Evolutionary conservation across 2,329 filamentous ascomycete genomes (phyloP).

Genomic region (Sporothrix phasma): DNA sequence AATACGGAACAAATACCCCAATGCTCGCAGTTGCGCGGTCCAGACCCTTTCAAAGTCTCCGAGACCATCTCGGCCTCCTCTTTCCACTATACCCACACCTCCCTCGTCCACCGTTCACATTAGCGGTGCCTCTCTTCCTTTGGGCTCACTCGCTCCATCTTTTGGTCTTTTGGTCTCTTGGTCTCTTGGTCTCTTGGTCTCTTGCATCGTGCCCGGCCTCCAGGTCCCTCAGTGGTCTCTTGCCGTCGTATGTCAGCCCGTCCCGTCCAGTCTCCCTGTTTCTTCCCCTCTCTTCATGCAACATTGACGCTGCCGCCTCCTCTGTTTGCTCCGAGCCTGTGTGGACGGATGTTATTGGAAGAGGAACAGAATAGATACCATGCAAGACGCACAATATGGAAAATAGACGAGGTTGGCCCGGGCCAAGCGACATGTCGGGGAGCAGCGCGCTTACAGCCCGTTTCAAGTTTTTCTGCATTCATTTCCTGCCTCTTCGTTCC

Average conservation of each 20-base stretch:
- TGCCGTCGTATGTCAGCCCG: neutral
- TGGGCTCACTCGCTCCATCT: neutral
- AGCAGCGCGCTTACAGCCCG: conserved; percentile 18
- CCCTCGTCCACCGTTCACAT: neutral
- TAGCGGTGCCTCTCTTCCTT: too few relatives aligned
- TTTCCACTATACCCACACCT: conserved; percentile 6
- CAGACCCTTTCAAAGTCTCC: neutral
- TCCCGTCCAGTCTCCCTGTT: too few relatives aligned
- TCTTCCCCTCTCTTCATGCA: neutral
- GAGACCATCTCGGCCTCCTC: conserved; percentile 4
- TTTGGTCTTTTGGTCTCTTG: neutral
- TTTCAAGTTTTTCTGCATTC: conserved; percentile 9
- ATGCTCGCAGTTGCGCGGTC: neutral
- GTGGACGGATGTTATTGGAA: neutral
- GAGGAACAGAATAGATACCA: too few relatives aligned
- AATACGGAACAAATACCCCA: too few relatives aligned
- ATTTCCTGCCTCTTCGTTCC: neutral
- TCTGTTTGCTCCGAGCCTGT: neutral
- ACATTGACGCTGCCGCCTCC: conserved; percentile 3
- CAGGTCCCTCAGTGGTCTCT: neutral
- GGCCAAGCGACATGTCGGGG: neutral
- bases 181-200: neutral
- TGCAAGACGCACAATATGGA: neutral
- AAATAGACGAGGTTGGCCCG: neutral
- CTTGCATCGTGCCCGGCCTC: neutral